phyloP scores from a whole-genome alignment of 1,139 yeast genomes.

The Pichia sp. region DNA sequence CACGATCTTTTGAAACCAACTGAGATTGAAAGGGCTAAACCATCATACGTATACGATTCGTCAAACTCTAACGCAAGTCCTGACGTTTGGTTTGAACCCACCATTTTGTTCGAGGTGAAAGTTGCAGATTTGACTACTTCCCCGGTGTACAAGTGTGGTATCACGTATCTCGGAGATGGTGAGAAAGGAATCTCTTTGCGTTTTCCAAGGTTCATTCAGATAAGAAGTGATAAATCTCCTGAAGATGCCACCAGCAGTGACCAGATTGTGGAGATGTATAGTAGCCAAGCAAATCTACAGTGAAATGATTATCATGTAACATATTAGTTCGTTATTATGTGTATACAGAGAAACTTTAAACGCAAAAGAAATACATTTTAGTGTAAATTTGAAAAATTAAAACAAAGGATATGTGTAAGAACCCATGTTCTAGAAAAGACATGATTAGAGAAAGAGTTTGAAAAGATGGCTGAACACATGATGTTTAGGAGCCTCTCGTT shows the following conservation, averaged over 20 bases:
- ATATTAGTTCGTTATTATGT: background rate
- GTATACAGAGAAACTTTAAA: background rate
- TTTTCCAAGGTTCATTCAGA: slow-evolving; percentile 82
- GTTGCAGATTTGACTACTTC: slow-evolving; percentile 93
- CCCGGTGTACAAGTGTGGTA: slow-evolving; percentile 90
- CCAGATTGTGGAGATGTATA: slow-evolving; percentile 86
- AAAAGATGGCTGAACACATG: background rate
- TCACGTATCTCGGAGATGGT: slow-evolving; percentile 54
- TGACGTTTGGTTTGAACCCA: slow-evolving; percentile 96
- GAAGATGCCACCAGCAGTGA: slow-evolving; percentile 90
- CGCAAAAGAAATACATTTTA: background rate
- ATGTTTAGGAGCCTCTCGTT: background rate
- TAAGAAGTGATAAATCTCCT: slow-evolving; percentile 81
- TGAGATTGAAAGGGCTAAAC: slow-evolving; percentile 62
- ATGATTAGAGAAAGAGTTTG: background rate
- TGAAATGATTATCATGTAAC: slow-evolving; percentile 1
- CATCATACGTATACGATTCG: slow-evolving; percentile 66
- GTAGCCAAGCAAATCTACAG: slow-evolving; percentile 54
- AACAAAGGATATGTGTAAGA: background rate
- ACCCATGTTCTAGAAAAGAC: background rate
- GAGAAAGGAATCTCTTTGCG: slow-evolving; percentile 80
- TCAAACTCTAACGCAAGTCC: slow-evolving; percentile 65
- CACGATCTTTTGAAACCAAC: slow-evolving; percentile 63
- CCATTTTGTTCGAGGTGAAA: slow-evolving; percentile 79
- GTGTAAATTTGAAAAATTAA: background rate